Evolutionary conservation across 2,329 filamentous ascomycete species (phyloP).

Genomic region (Trichoderma polysporum): DNA sequence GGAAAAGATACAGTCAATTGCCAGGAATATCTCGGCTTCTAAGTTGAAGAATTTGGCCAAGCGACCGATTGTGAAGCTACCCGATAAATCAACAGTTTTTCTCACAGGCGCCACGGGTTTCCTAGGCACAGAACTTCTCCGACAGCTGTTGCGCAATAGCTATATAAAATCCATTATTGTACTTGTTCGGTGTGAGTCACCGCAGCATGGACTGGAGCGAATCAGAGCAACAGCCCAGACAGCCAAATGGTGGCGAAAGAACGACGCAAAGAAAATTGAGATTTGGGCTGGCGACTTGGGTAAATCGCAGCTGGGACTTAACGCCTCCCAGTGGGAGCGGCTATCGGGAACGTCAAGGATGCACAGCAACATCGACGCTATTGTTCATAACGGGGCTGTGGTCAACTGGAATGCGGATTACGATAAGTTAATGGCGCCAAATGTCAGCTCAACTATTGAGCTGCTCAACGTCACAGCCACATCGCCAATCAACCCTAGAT

Average conservation of each 20-base stretch:
- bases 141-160: conserved; percentile 3
- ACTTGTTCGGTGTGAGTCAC: conserved; percentile 8
- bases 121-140: conserved; percentile 16
- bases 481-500: conserved; percentile 22
- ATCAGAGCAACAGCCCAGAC: not conserved
- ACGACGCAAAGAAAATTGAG: conserved; percentile 5
- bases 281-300: conserved; percentile 13
- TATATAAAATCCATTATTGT: not conserved
- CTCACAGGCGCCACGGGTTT: conserved; percentile 14
- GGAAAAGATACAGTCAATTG: not conserved
- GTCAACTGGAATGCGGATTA: conserved; percentile 83
- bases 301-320: not conserved
- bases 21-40: not conserved
- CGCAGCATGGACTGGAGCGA: conserved; percentile 5
- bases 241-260: conserved; percentile 8
- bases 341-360: not conserved
- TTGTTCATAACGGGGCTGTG: conserved; percentile 78
- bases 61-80: not conserved
- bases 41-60: not conserved
- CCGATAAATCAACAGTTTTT: not conserved
- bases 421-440: conserved; percentile 66
- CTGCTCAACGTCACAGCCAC: conserved; percentile 21
- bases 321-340: not conserved
- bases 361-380: conserved; percentile 50
- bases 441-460: conserved; percentile 52